Evolutionary conservation across 2,329 filamentous ascomycete species (phyloP).

Genomic region (Trichoderma pleuroti): DNA sequence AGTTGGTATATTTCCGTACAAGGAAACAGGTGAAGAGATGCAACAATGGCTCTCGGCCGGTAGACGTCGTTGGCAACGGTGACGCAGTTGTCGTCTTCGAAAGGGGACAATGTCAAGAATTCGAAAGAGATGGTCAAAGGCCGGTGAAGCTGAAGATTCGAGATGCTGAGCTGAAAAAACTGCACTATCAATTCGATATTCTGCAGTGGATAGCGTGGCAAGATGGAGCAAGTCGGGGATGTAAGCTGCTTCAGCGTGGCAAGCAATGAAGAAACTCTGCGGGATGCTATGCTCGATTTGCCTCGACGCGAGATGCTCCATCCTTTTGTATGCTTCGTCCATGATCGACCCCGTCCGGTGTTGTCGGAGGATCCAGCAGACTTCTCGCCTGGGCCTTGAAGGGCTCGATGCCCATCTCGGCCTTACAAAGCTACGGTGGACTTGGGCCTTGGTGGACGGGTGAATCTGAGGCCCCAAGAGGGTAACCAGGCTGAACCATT

Average conservation of each 20-base stretch:
- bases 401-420: conserved; percentile 16
- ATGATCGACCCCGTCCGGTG: conserved; percentile 19
- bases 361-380: conserved; percentile 18
- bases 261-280: background rate
- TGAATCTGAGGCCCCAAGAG: conserved; percentile 19
- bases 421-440: conserved; percentile 20
- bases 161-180: background rate
- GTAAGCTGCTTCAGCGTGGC: conserved; percentile 7
- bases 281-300: conserved; percentile 8
- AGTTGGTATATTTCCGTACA: background rate
- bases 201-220: background rate
- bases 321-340: conserved; percentile 19
- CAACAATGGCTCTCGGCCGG: conserved; percentile 3
- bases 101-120: too few species aligned
- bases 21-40: background rate
- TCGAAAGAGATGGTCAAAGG: background rate
- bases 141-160: background rate
- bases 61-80: background rate
- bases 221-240: background rate
- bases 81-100: background rate
- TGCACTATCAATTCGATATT: background rate
- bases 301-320: conserved; percentile 17
- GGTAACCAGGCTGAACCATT: conserved; percentile 22
- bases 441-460: background rate
- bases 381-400: conserved; percentile 6